phyloP scores from a whole-genome alignment of 805 yeast species.

The Pichia eremophila region DNA sequence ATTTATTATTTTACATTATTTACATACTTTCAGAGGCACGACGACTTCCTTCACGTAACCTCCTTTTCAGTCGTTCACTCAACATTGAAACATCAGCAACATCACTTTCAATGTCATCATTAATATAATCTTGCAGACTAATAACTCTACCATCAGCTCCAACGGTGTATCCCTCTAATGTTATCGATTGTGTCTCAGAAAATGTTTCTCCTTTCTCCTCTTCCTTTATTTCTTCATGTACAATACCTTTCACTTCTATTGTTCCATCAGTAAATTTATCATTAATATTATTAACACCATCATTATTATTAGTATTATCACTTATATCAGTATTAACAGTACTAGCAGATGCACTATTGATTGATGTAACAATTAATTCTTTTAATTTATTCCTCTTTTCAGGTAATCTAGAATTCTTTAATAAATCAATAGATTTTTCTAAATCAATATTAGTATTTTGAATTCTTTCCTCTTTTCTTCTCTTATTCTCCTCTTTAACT shows the following conservation, averaged over 20 bases:
- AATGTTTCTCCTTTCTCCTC: too few species aligned
- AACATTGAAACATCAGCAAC: constrained; percentile 8
- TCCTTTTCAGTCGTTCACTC: constrained; percentile 23
- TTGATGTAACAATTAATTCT: constrained; percentile 71
- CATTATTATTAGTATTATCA: background rate
- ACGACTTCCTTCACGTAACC: constrained; percentile 17
- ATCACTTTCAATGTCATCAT: background rate
- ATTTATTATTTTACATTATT: background rate
- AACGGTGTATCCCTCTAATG: constrained; percentile 15
- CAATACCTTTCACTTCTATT: background rate
- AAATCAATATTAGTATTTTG: constrained; percentile 38
- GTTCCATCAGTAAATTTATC: constrained; percentile 13
- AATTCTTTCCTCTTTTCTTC: constrained; percentile 33
- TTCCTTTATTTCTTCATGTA: background rate
- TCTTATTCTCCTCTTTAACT: constrained; percentile 26
- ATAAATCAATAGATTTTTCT: constrained; percentile 78
- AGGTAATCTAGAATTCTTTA: constrained; percentile 77
- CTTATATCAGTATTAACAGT: background rate
- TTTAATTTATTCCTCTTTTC: constrained; percentile 31
- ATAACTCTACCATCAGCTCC: background rate
- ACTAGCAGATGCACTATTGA: constrained; percentile 41
- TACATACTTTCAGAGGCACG: background rate
- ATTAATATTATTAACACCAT: background rate
- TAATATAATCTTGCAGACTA: background rate
- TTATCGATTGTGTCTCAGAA: background rate